Base-by-base conservation (phyloP, 768 basidiomycete species). In the Agrocybe praecox region DNA sequence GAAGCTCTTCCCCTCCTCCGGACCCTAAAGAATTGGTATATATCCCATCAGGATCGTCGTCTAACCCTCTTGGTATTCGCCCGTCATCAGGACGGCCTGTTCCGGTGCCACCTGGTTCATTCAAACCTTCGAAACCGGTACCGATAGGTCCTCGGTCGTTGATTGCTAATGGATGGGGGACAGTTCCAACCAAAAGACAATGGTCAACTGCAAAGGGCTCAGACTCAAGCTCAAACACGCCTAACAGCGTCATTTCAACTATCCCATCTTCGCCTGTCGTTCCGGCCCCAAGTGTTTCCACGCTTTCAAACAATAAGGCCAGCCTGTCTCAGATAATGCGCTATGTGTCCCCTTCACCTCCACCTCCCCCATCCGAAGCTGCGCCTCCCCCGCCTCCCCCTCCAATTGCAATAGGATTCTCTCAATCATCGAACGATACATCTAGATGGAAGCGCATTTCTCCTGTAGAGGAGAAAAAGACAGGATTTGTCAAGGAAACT, bases 31-130 rank as follows among this genome's bases (percentile, higher is more conserved):
- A 72, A 2, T 53, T 79, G 21, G 75, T 73, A 1, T 75, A 73
- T 57, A 75, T 79, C 32, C 63, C 76, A n/a, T 62, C 70, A 7
- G 78, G 77, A 11, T 74, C 81, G 9, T 65, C 75, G 22, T 76
- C 57, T 0, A 87, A 87, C 64, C 84, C 85, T 21, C 67, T 87
- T 40, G 76, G 74, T 46, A 86, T 87, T 52, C 74, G 77, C 22
- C 82, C 86, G 14, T 81, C 84, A 14, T 65, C 59, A 15, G 54
- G 36, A 21, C 47, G 19, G n/a, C 36, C 36, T 40, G 36, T 40
- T 4, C 36, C 36, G 12, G 36, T 40, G 3, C 12, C 36, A 21
- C 24, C n/a, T 22, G 36, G 21, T 33, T 33, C 50, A 15, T 43
- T 24, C 42, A 15, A 48, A 10, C 19, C 49, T 18, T 42, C 57